These are phyloP conservation scores for Herpetospermum pedunculosum DNA, from an alignment of 306 rosid species.

Conservation along the genomic window DNA sequence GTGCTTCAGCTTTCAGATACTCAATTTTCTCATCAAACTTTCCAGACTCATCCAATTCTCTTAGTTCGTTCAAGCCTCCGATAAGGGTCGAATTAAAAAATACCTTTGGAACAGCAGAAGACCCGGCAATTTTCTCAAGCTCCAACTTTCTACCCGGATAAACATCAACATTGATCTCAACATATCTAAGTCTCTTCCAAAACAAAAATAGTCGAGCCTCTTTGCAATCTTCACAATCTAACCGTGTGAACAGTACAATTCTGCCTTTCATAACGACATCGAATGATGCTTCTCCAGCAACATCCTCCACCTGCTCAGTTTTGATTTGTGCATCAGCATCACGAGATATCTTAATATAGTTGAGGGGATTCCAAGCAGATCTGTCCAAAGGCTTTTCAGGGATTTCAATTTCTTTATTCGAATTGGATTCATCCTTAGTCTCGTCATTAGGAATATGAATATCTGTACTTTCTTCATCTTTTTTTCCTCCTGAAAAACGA, in stretches of 20 bases:
- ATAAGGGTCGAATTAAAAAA: slow-evolving; percentile 67
- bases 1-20: slow-evolving; percentile 50
- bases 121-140: slow-evolving; percentile 62
- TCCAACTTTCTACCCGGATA: slow-evolving; percentile 69
- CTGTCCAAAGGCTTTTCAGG: slow-evolving; percentile 45
- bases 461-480: slow-evolving; percentile 26
- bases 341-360: slow-evolving; percentile 40
- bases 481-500: slow-evolving; percentile 66
- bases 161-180: slow-evolving; percentile 71
- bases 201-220: slow-evolving; percentile 55
- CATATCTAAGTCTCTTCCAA: slow-evolving; percentile 49
- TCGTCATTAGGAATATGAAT: slow-evolving; percentile 18
- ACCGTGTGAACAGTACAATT: slow-evolving; percentile 58
- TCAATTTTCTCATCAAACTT: slow-evolving; percentile 72
- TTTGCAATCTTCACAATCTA: slow-evolving; percentile 65
- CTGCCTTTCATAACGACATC: slow-evolving; percentile 57
- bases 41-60: slow-evolving; percentile 49
- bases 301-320: slow-evolving; percentile 27
- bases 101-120: slow-evolving; percentile 66
- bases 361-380: slow-evolving; percentile 62
- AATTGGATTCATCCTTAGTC: slow-evolving; percentile 26
- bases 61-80: slow-evolving; percentile 72
- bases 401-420: slow-evolving; percentile 24
- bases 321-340: slow-evolving; percentile 32
- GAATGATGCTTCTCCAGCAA: slow-evolving; percentile 14